Evolutionary conservation across 2,329 filamentous ascomycete species (phyloP), one percentile per base, ranked within the genome.

Genomic region (Monilinia aucupariae): DNA sequence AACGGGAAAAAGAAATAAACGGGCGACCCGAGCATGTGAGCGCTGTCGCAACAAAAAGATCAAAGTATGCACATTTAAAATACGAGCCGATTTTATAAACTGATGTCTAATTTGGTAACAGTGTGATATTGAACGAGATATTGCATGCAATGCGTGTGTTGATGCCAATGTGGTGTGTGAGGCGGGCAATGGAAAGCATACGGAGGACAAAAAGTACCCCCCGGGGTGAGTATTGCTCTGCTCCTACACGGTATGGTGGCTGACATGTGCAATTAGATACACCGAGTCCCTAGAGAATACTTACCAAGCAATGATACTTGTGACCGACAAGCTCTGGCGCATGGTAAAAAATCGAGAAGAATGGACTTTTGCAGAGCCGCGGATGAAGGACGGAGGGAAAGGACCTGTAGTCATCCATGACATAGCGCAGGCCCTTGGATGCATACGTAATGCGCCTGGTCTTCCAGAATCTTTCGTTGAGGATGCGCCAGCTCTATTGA

Each of bases 11-110:
- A 45, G 43, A 17, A 32, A 58, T 25, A 58, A 58, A 58, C 30
- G 54, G 22, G 54, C 54, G 6, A 58, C 54, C 27, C 47, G 54
- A 58, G 54, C 54, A 47, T 58, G 54, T 48, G 54, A 58, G 41
- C 54, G 54, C 15, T 58, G 54, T 58, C 54, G 54, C n/a, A 58
- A 58, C 13, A 58, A 58, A 27, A 58, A 58, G 54, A 58, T 58
- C 10, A 58, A 58, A 47, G 54, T 58, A 47, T 17, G 54, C 25
- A 34, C 5, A 45, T 34, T 1, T 3, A 47, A 22, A 15, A 15
- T 10, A 58, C 48, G n/a, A 47, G 5, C 32, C 20, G 7, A 20
- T 34, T 7, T 6, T 17, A 2, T 20, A 17, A 17, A 25, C 30
- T 27, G 25, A 25, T 8, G 34, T 58, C 54, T 58, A 58, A 58